These are phyloP conservation scores for Madurella mycetomatis DNA, from an alignment of 2,329 filamentous ascomycete species.

Conservation along the genomic window DNA sequence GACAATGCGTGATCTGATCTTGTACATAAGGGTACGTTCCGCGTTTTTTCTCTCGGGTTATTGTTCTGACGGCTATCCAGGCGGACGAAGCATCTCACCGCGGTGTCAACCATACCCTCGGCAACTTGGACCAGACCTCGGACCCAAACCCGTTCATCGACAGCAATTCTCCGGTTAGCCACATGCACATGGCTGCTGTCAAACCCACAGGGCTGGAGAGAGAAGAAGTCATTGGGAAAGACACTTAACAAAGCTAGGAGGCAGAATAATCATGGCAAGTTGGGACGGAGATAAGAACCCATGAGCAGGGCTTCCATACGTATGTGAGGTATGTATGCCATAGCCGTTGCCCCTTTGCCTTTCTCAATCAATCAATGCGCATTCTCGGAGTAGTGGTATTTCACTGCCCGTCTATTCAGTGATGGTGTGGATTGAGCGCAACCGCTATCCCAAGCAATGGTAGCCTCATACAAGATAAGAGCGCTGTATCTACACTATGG, in stretches of 20 bases:
- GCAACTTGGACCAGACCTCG: constrained; percentile 75
- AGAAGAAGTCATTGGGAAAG: constrained; percentile 13
- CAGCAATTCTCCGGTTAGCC: constrained; percentile 31
- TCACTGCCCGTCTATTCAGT: too few species aligned
- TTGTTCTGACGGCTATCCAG: constrained; percentile 1
- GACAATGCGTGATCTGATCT: constrained; percentile 77
- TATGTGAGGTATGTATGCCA: too few species aligned
- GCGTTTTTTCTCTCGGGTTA: neutral
- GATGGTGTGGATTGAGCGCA: too few species aligned
- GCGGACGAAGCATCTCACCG: constrained; percentile 71
- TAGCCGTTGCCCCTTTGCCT: too few species aligned
- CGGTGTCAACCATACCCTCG: constrained; percentile 92
- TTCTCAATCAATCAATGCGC: too few species aligned
- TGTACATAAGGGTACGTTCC: constrained; percentile 63
- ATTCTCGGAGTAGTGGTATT: too few species aligned
- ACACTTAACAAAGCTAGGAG: neutral
- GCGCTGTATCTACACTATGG: too few species aligned
- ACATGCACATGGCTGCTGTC: constrained; percentile 15
- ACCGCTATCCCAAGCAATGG: too few species aligned
- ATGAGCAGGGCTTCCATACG: too few species aligned
- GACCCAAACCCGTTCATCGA: constrained; percentile 91
- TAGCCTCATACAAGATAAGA: too few species aligned
- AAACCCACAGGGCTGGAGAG: constrained; percentile 18
- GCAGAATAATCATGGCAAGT: too few species aligned
- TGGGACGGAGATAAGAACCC: too few species aligned